Conservation (phyloP, 1,284 basidiomycete genomes). For the Ustanciosporium gigantosporum region DNA sequence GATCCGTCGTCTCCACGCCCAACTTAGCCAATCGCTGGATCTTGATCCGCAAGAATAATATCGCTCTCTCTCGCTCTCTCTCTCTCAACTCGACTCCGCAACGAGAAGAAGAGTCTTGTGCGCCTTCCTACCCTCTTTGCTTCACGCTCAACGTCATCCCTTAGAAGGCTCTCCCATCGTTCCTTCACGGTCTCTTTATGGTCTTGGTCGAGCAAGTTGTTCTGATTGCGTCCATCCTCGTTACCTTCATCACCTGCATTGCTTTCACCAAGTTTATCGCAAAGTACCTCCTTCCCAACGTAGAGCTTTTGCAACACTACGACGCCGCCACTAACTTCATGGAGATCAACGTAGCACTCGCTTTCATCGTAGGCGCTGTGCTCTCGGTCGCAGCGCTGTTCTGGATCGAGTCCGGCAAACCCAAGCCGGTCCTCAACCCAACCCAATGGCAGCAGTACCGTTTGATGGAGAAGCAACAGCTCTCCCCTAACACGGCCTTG, state of each 20-base stretch:
- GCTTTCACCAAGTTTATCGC: slow-evolving; percentile 3
- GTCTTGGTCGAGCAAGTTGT: slow-evolving; percentile 6
- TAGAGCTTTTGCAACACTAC: slow-evolving; percentile 8
- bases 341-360: slow-evolving; percentile 50
- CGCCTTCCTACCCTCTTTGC: no score
- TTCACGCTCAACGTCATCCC: no score
- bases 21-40: no score
- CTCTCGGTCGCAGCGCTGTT: slow-evolving; percentile 41
- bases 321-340: slow-evolving; percentile 49
- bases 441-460: slow-evolving; percentile 79
- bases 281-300: slow-evolving; percentile 2
- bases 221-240: slow-evolving; percentile 13
- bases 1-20: no score
- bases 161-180: no score
- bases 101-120: no score
- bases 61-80: no score
- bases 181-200: no score
- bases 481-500: slow-evolving; percentile 93
- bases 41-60: no score
- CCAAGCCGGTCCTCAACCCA: slow-evolving; percentile 72
- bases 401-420: slow-evolving; percentile 44
- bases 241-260: slow-evolving; percentile 14
- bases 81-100: no score
- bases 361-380: slow-evolving; percentile 51
- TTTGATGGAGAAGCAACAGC: slow-evolving; percentile 76